These are phyloP conservation scores for Syzygium aqueum DNA, from an alignment of 345 rosid species.

Conservation along the genomic window DNA sequence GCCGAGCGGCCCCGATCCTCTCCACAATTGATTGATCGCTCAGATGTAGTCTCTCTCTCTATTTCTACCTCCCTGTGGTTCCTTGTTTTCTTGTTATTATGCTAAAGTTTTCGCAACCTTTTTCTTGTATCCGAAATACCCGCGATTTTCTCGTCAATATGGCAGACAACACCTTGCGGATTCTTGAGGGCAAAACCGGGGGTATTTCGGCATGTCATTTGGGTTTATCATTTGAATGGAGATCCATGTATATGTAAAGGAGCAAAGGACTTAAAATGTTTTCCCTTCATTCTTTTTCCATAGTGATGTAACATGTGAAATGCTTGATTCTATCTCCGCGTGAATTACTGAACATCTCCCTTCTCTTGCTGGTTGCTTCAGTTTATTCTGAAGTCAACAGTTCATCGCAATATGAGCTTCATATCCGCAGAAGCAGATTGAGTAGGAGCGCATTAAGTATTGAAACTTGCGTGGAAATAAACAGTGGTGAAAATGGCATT, in stretches of 20 bases:
- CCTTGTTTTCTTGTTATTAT: not conserved
- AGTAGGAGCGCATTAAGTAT: not conserved
- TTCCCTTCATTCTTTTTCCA: not conserved
- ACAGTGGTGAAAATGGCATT: not conserved
- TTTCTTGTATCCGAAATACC: constrained; percentile 3
- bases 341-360: not conserved
- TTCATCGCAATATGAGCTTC: not conserved
- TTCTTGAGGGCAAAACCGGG: constrained; percentile 1
- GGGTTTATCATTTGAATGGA: not conserved
- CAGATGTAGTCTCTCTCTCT: not conserved
- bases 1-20: constrained; percentile 17
- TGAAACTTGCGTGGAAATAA: not conserved
- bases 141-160: constrained; percentile 3
- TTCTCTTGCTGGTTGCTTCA: not conserved
- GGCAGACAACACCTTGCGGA: not conserved
- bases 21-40: constrained; percentile 3
- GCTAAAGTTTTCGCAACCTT: not conserved
- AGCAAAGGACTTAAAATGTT: not conserved
- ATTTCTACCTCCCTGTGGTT: not conserved
- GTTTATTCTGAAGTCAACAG: not conserved
- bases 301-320: not conserved
- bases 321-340: not conserved
- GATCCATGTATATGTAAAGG: not conserved
- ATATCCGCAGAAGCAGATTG: not conserved
- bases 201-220: constrained; percentile 1